These are phyloP conservation scores for Agrocybe praecox DNA, from an alignment of 768 basidiomycete species.

Conservation along the genomic window DNA sequence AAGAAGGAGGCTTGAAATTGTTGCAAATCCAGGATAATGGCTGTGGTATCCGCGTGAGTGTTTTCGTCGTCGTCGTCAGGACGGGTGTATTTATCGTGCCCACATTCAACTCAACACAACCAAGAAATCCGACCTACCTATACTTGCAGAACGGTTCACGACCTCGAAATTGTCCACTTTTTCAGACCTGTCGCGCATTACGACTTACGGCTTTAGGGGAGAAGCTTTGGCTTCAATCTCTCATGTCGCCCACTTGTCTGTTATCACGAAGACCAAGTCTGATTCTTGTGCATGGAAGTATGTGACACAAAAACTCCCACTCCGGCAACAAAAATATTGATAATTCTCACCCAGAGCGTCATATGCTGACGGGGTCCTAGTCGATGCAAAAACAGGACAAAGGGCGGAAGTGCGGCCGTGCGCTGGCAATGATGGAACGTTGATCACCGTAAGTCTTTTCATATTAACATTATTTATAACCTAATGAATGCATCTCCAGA, in stretches of 20 bases:
- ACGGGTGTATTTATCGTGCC: background rate
- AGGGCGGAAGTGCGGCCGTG: conserved; percentile 81
- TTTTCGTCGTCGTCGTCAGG: background rate
- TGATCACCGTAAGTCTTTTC: conserved; percentile 66
- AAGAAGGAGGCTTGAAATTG: conserved; percentile 94
- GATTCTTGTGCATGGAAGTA: conserved; percentile 94
- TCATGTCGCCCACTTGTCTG: conserved; percentile 86
- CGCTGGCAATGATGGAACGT: conserved; percentile 95
- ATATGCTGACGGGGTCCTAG: conserved; percentile 79
- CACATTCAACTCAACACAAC: background rate
- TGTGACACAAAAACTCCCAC: conserved; percentile 30
- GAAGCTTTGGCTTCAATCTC: conserved; percentile 97
- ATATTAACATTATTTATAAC: background rate
- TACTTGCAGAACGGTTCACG: conserved; percentile 93
- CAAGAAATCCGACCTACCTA: conserved; percentile 85
- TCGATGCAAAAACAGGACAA: conserved; percentile 70
- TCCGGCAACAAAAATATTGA: background rate
- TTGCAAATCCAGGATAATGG: conserved; percentile 98
- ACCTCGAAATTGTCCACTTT: conserved; percentile 91
- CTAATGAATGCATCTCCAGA: conserved; percentile 47
- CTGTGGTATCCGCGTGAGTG: conserved; percentile 84
- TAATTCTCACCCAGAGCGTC: conserved; percentile 56
- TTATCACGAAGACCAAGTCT: conserved; percentile 85
- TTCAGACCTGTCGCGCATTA: conserved; percentile 80
- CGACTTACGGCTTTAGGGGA: conserved; percentile 95